Evolutionary conservation across 768 basidiomycete species (phyloP), one percentile per base, ranked within the genome.

Genomic region (Gymnopilus junonius): DNA sequence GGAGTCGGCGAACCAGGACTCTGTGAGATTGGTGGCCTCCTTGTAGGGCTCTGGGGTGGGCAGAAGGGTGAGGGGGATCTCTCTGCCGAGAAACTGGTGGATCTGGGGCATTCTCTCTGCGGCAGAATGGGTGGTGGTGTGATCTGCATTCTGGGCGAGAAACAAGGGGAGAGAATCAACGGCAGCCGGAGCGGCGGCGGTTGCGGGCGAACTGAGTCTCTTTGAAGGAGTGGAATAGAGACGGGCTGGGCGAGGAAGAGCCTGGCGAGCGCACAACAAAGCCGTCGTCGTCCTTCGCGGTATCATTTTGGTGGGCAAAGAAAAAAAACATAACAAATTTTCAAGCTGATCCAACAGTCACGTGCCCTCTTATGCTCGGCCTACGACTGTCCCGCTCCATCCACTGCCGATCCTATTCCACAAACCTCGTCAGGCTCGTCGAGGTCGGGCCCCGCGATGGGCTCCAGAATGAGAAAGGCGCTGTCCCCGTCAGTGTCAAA

Each of bases 401-500:
- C 14, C 25, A 27, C n/a, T 12, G 25, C 8, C 46, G 46, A 25
- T 6, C 46, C 25, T 50, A 50, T 21, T 50, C 46, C 3, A 50
- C 25, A 21, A 57, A 57, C 46, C 27, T n/a, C 14, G 83, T 90
- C 50, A 86, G 81, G 56, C 91, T 97, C 46, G 91, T 98, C 45
- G 95, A 97, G 76, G 94, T 97, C 3, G 92, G 93, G 1, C 93
- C 95, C 1, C 82, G 95, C 29, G 95, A 98, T 75, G 95, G 95
- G 1, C 82, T 98, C 11, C 95, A 97, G 78, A 97, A 97, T 70
- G 92, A 97, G 70, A 87, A 89, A 65, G 81, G 83, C 51, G 27
- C 57, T 0, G 78, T 88, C 7, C 83, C 91, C 27, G 87, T 88
- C 1, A 84, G 85, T 29, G 77, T 90, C 63, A 96, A 96, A 74